Base-by-base conservation (phyloP, 352 stramenopile genomes). In the Aphanomyces cochlioides region DNA sequence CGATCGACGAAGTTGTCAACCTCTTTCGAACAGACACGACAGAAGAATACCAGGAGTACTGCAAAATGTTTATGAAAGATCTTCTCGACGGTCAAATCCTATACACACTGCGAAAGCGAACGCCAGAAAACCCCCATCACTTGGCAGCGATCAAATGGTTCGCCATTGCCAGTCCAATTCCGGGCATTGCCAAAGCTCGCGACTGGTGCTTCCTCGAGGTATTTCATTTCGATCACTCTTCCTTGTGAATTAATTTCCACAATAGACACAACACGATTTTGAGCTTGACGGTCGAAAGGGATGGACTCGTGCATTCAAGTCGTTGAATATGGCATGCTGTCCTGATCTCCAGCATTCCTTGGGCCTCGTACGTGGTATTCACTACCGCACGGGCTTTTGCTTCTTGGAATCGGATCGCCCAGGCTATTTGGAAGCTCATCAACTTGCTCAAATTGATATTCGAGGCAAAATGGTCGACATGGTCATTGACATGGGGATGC, bases 161-260 rank as follows among this genome's bases (percentile, higher is more conserved):
- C 60, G 77, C 69, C 37, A 72, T 74, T 37, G 77, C 87, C 37
- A 75, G 84, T 58, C 77, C 81, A 37, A 87, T 78, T 54, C 77
- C 79, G 56, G 63, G 90, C 15, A 75, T 89, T 60, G 84, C 82
- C 72, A 79, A 88, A 73, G 10, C 10, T 10, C 81, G 84, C n/a
- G 84, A 90, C 64, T 90, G 88, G 61, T 72, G 88, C 56, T 86
- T 78, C 15, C 78, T 92, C 53, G 85, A 92, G 74, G 90, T 61
- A 39, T 19, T 17, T 37, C n/a, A 12, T 37, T 2, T 19, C 54
- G 37, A 17, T 17, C 36, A 1, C 17, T 58, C 50, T 10, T 58
- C 50, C n/a, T 58, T 8, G 43, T 61, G 1, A 39, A 41, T 28
- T 13, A 1, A 13, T 12, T 37, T 15, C 28, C 1, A 2, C 54